Conservation (phyloP, 768 basidiomycete genomes). For the Stropharia rugosoannulata region DNA sequence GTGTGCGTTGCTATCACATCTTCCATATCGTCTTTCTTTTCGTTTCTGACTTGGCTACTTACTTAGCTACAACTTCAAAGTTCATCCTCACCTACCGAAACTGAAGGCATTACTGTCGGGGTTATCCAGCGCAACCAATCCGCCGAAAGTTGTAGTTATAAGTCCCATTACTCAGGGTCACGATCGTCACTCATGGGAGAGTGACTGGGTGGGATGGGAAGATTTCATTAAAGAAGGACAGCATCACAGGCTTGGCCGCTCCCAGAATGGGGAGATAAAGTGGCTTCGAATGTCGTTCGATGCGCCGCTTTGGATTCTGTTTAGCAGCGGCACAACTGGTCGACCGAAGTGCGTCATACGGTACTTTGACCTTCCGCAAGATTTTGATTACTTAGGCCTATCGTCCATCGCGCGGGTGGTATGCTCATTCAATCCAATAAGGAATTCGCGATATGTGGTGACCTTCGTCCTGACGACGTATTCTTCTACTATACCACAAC, state of each 20-base stretch:
- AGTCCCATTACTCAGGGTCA: constrained; percentile 37
- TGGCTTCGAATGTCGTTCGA: constrained; percentile 67
- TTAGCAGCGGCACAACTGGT: constrained; percentile 84
- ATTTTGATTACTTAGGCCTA: constrained; percentile 48
- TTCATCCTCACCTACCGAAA: constrained; percentile 67
- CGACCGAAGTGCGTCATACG: constrained; percentile 51
- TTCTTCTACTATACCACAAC: constrained; percentile 86
- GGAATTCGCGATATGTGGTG: constrained; percentile 68
- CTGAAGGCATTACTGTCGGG: constrained; percentile 54
- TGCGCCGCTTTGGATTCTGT: constrained; percentile 84
- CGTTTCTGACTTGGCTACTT: not conserved
- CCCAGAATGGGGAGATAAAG: constrained; percentile 56
- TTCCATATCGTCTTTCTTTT: constrained; percentile 10
- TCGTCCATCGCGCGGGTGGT: constrained; percentile 77
- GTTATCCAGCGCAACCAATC: constrained; percentile 37
- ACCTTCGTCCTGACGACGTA: constrained; percentile 63
- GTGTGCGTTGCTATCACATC: constrained; percentile 42
- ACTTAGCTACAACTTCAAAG: constrained; percentile 66
- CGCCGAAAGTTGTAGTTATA: constrained; percentile 59
- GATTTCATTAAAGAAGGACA: constrained; percentile 49
- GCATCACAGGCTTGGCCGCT: constrained; percentile 43
- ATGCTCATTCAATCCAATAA: constrained; percentile 76
- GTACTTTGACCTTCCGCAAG: constrained; percentile 5
- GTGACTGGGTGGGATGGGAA: constrained; percentile 55
- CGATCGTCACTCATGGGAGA: constrained; percentile 37